phyloP scores from a whole-genome alignment of 495 filamentous ascomycete genomes.

The Halenospora varia region DNA sequence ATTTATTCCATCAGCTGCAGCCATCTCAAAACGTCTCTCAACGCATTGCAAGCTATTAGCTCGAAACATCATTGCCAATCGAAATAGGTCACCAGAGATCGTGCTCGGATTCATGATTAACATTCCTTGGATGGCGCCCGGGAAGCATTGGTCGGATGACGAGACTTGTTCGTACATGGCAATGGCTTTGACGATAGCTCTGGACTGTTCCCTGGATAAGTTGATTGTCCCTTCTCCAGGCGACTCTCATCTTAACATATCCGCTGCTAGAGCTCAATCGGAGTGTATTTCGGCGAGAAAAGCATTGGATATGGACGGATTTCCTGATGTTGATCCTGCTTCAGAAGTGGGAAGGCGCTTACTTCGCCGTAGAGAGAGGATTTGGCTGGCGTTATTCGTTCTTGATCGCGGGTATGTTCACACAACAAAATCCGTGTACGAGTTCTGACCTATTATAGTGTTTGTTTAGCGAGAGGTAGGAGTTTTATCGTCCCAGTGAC shows the following conservation, averaged over 20 bases:
- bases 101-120: slow-evolving; percentile 74
- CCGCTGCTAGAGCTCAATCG: slow-evolving; percentile 48
- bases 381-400: slow-evolving; percentile 68
- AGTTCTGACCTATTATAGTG: slow-evolving; percentile 34
- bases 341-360: slow-evolving; percentile 56
- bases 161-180: slow-evolving; percentile 69
- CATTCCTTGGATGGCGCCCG: slow-evolving; percentile 71
- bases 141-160: slow-evolving; percentile 62
- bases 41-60: slow-evolving; percentile 62
- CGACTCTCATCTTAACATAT: slow-evolving; percentile 40
- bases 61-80: slow-evolving; percentile 51
- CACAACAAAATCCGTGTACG: not conserved
- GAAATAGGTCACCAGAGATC: slow-evolving; percentile 66
- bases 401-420: slow-evolving; percentile 62
- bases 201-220: slow-evolving; percentile 68
- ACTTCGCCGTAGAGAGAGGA: slow-evolving; percentile 59
- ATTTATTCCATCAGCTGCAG: slow-evolving; percentile 57
- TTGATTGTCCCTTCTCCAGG: slow-evolving; percentile 53
- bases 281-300: slow-evolving; percentile 63
- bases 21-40: slow-evolving; percentile 58
- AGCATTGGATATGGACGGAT: slow-evolving; percentile 64
- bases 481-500: slow-evolving; percentile 63
- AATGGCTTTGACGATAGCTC: slow-evolving; percentile 62
- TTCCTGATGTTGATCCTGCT: slow-evolving; percentile 54
- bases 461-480: slow-evolving; percentile 65